Evolutionary conservation across 257 asterid genomes (phyloP), one percentile per base, ranked within the genome.

Genomic region (Nicotiana sylvestris): DNA sequence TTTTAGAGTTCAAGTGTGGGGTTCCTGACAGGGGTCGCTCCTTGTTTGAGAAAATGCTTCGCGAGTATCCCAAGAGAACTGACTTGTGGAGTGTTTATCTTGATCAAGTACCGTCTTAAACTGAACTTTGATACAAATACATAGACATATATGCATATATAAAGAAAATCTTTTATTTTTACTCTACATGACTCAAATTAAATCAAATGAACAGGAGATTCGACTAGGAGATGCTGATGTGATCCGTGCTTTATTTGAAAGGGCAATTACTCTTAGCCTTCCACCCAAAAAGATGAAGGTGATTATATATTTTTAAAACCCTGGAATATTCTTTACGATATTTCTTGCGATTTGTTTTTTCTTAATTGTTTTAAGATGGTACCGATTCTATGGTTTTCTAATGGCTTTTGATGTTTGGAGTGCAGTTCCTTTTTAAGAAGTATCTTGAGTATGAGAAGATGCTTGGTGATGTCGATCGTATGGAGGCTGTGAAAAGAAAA

Each of bases 221-320:
- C 93, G 95, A 39, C 84, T 89, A 6, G 98, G 97, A 35, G 97
- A 96, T 61, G 87, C 62, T 33, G 99, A 94, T 77, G 82, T 90
- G 79, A 91, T 94, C 46, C 98, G 96, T 69, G 93, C 97, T 29
- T 86, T 96, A 70, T 96, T 96, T 86, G 99, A 96, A 86, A 93
- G 98, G 87, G 97, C 98, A 79, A 91, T 87, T 85, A 94, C 95
- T 86, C 88, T 96, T 89, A 89, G 94, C 87, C 93, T 94, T 35
- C 91, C 96, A 25, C 93, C 94, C n/a, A 94, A 89, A 89, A 94
- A 90, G 88, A 94, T 96, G 90, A 93, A 93, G 99, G 98, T 95
- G 83, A 69, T 62, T 62, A 33, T 79, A 61, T 79, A 62, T 58
- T 39, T 39, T 62, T n/a, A 30, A 67, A 18, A 29, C 25, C 57